Evolutionary conservation across 345 rosid genomes (phyloP).

Genomic region (Psidium friedrichsthalianum): DNA sequence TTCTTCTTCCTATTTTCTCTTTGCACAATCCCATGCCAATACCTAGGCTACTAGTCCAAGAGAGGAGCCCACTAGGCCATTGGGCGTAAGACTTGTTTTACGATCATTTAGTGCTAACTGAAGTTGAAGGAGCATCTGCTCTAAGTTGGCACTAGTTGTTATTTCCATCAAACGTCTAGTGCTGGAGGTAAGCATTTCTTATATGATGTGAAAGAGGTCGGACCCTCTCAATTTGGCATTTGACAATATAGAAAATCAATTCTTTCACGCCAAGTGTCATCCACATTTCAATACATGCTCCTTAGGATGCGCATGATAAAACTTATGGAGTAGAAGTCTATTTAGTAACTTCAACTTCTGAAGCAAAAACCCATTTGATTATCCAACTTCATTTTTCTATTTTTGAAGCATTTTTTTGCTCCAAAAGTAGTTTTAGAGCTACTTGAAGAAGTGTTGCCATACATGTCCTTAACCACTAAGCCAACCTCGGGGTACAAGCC

Average conservation of each 20-base stretch:
- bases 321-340: too few species aligned
- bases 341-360: too few species aligned
- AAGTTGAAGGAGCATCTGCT: background rate
- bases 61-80: background rate
- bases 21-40: background rate
- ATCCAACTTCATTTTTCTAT: too few species aligned
- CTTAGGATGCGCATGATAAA: too few species aligned
- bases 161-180: background rate
- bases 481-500: background rate
- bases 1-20: background rate
- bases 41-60: background rate
- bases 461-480: background rate
- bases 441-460: too few species aligned
- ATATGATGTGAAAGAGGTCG: background rate
- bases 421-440: too few species aligned
- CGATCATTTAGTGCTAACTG: background rate
- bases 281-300: background rate
- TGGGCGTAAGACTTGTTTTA: background rate
- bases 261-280: background rate
- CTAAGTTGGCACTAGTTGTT: background rate
- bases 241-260: background rate
- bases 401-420: too few species aligned
- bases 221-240: background rate
- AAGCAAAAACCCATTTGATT: too few species aligned
- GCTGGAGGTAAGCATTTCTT: background rate